Evolutionary conservation across 495 filamentous ascomycete species (phyloP), one percentile per base, ranked within the genome.

Genomic region (Tuber brumale): DNA sequence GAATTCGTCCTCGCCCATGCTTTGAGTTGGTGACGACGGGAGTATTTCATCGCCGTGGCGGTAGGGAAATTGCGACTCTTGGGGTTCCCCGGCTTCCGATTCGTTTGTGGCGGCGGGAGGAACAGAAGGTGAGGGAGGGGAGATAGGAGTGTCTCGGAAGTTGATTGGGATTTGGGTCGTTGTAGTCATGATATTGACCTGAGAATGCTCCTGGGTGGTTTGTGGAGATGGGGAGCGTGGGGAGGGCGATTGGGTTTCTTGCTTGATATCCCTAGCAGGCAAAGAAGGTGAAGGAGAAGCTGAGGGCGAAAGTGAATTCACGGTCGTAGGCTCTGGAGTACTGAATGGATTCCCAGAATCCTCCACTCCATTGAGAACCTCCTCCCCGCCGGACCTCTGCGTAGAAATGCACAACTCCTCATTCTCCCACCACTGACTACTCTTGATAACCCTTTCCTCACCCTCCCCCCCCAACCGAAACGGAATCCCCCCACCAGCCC

Each of bases 371-470:
- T 4, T 4, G 44, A 35, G 71, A 75, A 21, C 9, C 21, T n/a
- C 35, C 45, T 66, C 61, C 72, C 10, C 72, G 16, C 31, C 57
- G 45, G 23, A n/a, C 46, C 45, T 37, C 75, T 35, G 70, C 19
- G 70, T 74, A 16, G 46, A 27, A 42, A 76, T 39, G 18, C n/a
- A 48, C 51, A 27, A 27, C 57, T 82, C 81, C 61, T 82, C 81
- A 74, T 78, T 80, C 18, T 82, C 81, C 75, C 77, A 82, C 81
- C 81, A 82, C 66, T 82, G 81, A 72, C 81, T 82, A 35, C 81
- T 82, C 37, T 77, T 74, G n/a, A 82, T 72, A 27, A 72, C 71
- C 39, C 37, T 81, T 16, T 75, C 72, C 10, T 9, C 37, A 14
- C 66, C 45, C 9, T 35, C 48, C 9, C 12, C 43, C 42, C 43